Conservation (phyloP, 139 green algal species). For the Gonium pectorale region DNA sequence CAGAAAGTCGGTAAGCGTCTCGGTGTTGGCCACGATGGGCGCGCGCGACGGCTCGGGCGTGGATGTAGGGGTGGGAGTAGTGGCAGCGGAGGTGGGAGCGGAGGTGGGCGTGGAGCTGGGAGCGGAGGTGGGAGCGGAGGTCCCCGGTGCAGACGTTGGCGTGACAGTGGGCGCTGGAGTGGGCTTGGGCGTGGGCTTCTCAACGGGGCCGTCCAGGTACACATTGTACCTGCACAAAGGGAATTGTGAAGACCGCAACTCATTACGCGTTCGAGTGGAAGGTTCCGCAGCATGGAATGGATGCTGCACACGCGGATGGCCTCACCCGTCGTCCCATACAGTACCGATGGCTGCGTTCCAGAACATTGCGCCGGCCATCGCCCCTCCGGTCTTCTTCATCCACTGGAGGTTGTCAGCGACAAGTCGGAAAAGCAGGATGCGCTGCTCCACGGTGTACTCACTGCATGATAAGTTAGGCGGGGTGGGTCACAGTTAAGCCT, state of each 20-base stretch:
- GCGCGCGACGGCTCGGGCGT: background rate
- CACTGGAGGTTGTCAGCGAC: background rate
- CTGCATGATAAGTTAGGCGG: no score
- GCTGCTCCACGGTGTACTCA: background rate
- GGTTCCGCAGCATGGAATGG: background rate
- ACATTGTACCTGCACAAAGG: constrained; percentile 11
- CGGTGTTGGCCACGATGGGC: constrained; percentile 20
- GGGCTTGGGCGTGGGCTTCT: background rate
- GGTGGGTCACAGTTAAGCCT: no score
- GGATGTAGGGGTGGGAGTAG: no score
- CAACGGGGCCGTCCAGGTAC: constrained; percentile 1
- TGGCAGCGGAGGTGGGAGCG: background rate
- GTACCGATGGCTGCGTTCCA: constrained; percentile 40
- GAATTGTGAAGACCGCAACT: background rate
- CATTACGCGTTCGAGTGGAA: no score
- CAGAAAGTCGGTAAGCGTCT: constrained; percentile 26
- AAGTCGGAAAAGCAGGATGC: no score
- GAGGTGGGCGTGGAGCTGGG: background rate
- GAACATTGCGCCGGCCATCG: constrained; percentile 41
- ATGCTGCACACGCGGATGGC: background rate
- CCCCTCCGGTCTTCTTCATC: background rate
- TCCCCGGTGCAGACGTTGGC: background rate
- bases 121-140: background rate
- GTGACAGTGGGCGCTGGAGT: background rate
- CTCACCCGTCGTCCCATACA: constrained; percentile 40